These are phyloP conservation scores for Trypanosoma theileri DNA, from an alignment of 208 protist species.

Conservation along the genomic window DNA sequence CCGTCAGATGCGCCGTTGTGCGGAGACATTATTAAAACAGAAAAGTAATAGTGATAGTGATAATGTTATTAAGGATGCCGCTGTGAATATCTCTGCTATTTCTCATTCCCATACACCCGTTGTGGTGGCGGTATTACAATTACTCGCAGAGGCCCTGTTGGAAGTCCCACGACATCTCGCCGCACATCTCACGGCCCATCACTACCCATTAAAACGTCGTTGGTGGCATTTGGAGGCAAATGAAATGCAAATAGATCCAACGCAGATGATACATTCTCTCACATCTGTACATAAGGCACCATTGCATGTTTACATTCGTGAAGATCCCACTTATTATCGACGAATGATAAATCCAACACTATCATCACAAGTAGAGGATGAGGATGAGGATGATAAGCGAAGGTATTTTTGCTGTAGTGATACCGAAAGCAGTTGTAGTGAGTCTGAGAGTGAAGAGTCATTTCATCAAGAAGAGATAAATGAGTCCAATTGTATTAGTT, in stretches of 20 bases:
- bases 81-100: not conserved
- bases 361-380: not conserved
- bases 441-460: not conserved
- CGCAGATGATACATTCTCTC: not conserved
- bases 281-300: not conserved
- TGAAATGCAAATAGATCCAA: constrained; percentile 15
- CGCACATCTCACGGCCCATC: constrained; percentile 21
- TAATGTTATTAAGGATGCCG: not conserved
- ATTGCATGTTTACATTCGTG: constrained; percentile 40
- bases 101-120: constrained; percentile 3
- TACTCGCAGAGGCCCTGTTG: constrained; percentile 35
- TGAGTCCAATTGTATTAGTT: constrained; percentile 13
- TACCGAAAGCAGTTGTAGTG: constrained; percentile 24
- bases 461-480: not conserved
- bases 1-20: constrained; percentile 7
- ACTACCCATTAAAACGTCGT: constrained; percentile 19
- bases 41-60: not conserved
- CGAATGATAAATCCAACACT: not conserved
- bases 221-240: constrained; percentile 38
- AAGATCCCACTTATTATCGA: constrained; percentile 18
- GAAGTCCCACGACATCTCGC: constrained; percentile 37
- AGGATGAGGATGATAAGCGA: not conserved
- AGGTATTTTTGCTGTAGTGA: constrained; percentile 27
- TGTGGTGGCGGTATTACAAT: constrained; percentile 31
- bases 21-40: constrained; percentile 15